Evolutionary conservation across 2,329 filamentous ascomycete genomes (phyloP).

Genomic region (Nannizzia gypsea): DNA sequence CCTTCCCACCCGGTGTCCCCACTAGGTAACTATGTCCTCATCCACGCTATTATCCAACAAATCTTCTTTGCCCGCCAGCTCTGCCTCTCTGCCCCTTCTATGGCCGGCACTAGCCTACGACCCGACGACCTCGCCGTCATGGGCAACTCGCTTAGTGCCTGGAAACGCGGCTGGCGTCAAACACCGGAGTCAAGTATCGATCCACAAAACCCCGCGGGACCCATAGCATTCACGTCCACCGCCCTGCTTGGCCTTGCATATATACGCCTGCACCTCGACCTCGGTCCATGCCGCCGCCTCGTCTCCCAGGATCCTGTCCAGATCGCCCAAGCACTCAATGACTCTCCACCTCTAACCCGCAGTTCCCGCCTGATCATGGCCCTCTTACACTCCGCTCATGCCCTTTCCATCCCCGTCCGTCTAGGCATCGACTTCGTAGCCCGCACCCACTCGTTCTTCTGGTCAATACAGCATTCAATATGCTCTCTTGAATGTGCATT

Average conservation of each 20-base stretch:
- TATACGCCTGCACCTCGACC: slow-evolving; percentile 37
- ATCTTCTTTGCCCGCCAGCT: slow-evolving; percentile 42
- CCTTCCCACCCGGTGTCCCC: slow-evolving; percentile 35
- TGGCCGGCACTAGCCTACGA: slow-evolving; percentile 33
- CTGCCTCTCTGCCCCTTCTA: slow-evolving; percentile 34
- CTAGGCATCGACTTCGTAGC: slow-evolving; percentile 44
- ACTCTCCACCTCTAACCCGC: slow-evolving; percentile 33
- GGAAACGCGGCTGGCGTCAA: slow-evolving; percentile 43
- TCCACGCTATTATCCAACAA: slow-evolving; percentile 44
- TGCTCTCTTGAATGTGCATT: slow-evolving; percentile 45
- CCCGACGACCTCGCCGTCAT: slow-evolving; percentile 35
- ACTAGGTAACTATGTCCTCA: slow-evolving; percentile 44
- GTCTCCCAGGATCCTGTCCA: slow-evolving; percentile 37
- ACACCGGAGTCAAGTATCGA: slow-evolving; percentile 44
- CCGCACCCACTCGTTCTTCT: slow-evolving; percentile 43
- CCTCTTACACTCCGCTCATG: slow-evolving; percentile 43
- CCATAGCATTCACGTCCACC: slow-evolving; percentile 43
- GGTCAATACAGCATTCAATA: slow-evolving; percentile 45
- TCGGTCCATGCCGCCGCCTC: slow-evolving; percentile 37
- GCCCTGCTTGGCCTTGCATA: slow-evolving; percentile 38
- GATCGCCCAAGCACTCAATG: slow-evolving; percentile 36
- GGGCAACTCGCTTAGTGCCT: slow-evolving; percentile 38
- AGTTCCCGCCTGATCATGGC: slow-evolving; percentile 39
- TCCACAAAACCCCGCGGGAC: slow-evolving; percentile 42
- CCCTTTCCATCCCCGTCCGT: slow-evolving; percentile 43